Evolutionary conservation across 148 eudicot species (phyloP).

Genomic region (Drosera capensis): DNA sequence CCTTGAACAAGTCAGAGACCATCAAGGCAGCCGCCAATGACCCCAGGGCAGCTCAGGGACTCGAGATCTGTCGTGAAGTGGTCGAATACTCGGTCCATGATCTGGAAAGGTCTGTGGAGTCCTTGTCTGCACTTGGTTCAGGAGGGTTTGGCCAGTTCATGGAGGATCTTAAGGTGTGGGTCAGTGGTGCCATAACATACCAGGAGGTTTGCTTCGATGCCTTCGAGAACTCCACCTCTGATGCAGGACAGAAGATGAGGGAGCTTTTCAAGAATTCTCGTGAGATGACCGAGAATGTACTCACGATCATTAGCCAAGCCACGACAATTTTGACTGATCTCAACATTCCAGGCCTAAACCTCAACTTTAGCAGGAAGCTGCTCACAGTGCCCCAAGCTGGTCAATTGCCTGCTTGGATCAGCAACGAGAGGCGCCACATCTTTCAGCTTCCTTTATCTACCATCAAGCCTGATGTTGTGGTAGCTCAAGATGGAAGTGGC

Average conservation of each 20-base stretch:
- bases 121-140: conserved; percentile 5
- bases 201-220: conserved; percentile 56
- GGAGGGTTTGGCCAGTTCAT: conserved; percentile 19
- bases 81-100: conserved; percentile 28
- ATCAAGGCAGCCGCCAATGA: conserved; percentile 29
- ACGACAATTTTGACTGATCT: background rate
- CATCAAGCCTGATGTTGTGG: background rate
- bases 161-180: conserved; percentile 45
- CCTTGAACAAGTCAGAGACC: conserved; percentile 16
- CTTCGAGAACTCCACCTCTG: conserved; percentile 37
- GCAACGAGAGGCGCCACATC: background rate
- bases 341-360: background rate
- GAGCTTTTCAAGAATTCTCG: conserved; percentile 19
- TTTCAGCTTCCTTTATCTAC: background rate
- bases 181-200: conserved; percentile 36
- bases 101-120: conserved; percentile 19
- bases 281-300: conserved; percentile 36
- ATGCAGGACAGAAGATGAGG: conserved; percentile 36
- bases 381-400: too few species aligned
- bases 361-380: conserved; percentile 10
- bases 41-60: conserved; percentile 21
- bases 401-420: conserved; percentile 7
- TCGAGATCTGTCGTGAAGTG: conserved; percentile 29
- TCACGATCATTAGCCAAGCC: conserved; percentile 24
- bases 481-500: too few species aligned